Percentiles rank a stretch among this genome's conserved stretches.
Conservation (phyloP, 345 rosid species). For the Eucalyptus grandis region DNA sequence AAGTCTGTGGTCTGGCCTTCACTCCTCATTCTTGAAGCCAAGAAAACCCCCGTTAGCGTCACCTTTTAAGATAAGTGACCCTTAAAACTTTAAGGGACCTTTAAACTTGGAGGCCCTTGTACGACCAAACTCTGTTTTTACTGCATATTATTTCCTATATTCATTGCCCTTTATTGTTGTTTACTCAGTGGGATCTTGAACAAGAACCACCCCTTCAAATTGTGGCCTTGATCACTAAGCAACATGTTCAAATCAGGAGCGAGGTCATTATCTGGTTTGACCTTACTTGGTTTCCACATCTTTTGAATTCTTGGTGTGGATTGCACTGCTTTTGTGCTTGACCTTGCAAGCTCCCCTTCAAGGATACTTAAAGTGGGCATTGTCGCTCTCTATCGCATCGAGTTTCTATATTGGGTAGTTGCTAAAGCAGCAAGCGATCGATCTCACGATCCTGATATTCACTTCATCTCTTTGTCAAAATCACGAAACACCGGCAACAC, state of each 20-base stretch:
- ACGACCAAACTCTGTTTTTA: not conserved
- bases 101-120: not conserved
- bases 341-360: constrained; percentile 2
- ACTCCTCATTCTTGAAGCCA: not conserved
- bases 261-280: not conserved
- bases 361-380: not conserved
- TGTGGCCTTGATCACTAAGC: not conserved
- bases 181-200: not conserved
- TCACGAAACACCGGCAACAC: not conserved
- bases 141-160: not conserved
- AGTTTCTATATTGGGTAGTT: not conserved
- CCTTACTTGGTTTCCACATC: not conserved
- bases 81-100: not conserved
- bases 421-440: not conserved
- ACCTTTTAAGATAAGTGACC: not conserved
- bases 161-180: not conserved
- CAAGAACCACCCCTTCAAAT: not conserved
- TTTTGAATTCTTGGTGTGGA: not conserved
- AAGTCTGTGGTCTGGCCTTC: not conserved
- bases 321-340: not conserved
- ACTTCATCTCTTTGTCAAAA: not conserved
- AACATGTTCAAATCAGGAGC: not conserved
- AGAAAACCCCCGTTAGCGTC: not conserved
- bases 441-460: not conserved
- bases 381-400: not conserved